These are phyloP conservation scores for Arbutus unedo DNA, from an alignment of 148 eudicot species.

Conservation along the genomic window DNA sequence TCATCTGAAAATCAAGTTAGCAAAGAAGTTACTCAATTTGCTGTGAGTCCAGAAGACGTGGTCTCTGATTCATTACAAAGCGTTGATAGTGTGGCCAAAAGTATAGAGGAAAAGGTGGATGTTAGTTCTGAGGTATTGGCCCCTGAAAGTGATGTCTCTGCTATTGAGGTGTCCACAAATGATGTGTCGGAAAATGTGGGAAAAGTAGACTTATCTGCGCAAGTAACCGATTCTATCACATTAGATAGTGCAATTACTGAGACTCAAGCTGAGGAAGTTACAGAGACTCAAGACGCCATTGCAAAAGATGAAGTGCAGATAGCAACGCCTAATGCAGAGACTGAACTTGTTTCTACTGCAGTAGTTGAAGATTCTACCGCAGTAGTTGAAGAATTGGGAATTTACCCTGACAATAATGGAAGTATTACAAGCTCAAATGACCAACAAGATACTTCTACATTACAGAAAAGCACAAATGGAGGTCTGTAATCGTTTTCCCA, in stretches of 20 bases:
- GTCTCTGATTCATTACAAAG: background rate
- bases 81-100: background rate
- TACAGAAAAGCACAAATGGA: conserved; percentile 21
- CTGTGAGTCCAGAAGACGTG: background rate
- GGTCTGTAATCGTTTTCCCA: conserved; percentile 25
- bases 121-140: conserved; percentile 4
- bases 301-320: conserved; percentile 24
- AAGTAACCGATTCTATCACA: background rate
- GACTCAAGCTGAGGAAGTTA: conserved; percentile 17
- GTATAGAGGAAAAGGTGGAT: conserved; percentile 13
- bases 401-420: conserved; percentile 13
- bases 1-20: conserved; percentile 4
- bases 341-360: conserved; percentile 15
- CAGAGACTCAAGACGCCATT: conserved; percentile 12
- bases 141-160: conserved; percentile 7
- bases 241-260: conserved; percentile 18
- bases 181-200: conserved; percentile 10
- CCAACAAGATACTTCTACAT: conserved; percentile 20
- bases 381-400: conserved; percentile 19
- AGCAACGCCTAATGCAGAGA: conserved; percentile 12
- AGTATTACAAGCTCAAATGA: conserved; percentile 23
- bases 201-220: background rate
- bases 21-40: conserved; percentile 1
- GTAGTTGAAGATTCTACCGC: conserved; percentile 16
- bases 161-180: conserved; percentile 11